Evolutionary conservation across 2,329 filamentous ascomycete species (phyloP), one percentile per base, ranked within the genome.

Genomic region (Xylaria sp.): DNA sequence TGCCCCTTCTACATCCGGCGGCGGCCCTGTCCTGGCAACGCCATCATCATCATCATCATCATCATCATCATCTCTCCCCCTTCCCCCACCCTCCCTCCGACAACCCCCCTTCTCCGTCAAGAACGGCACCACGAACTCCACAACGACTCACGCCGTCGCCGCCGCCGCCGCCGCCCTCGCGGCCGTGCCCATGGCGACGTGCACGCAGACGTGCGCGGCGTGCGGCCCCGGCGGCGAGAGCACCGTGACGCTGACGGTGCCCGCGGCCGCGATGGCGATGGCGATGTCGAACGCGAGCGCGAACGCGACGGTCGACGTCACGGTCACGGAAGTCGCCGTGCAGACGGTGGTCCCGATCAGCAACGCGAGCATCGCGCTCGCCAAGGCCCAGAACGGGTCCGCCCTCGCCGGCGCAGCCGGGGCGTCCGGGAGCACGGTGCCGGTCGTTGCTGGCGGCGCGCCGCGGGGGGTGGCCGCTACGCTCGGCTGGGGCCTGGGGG

Each of bases 161-260:
- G 29, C 17, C 40, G 26, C 39, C 17, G 20, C 39, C 20, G 7
- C 34, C 1, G 19, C 45, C 7, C 9, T 39, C 9, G 43, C 58
- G 22, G 34, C 51, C 6, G 46, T 66, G 7, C 64, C 66, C 20
- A 70, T 73, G 64, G 64, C 58, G 2, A 71, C 68, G 8, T 59
- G 61, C 45, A 61, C 63, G 6, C 58, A 66, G 45, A 61, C 62
- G 2, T 74, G 71, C 60, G 41, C 58, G 2, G 67, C 60, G 2
- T 74, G 72, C 57, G 71, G 71, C 2, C 51, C 59, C 1, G 47
- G 60, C 39, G 69, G 69, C 44, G 64, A 68, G 46, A 69, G 63
- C 53, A 65, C 66, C 4, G 65, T 72, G 13, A 73, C 70, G 7
- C 59, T 73, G 17, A 72, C 69, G 5, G 58, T 73, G 4, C 71